Percentiles rank a stretch among this genome's conserved stretches.
Conservation (phyloP, 1,284 basidiomycete genomes). For the Leccinum angustisporum region DNA sequence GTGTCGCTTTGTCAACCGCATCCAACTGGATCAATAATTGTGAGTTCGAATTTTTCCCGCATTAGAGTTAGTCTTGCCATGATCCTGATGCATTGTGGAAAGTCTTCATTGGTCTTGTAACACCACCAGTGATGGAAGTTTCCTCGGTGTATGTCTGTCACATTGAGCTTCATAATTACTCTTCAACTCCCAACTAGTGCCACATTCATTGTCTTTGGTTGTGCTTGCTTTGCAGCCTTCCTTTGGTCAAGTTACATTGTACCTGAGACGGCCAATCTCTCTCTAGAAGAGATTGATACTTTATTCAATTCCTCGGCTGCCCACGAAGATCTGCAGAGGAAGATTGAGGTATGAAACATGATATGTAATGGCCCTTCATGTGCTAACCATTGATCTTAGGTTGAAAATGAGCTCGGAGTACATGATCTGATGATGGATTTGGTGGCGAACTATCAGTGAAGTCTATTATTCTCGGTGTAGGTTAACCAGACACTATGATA, state of each 20-base stretch:
- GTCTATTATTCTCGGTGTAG: neutral
- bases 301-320: conserved; percentile 62
- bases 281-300: conserved; percentile 75
- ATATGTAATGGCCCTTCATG: neutral
- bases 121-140: conserved; percentile 66
- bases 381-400: conserved; percentile 27
- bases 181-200: conserved; percentile 38
- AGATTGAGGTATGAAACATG: conserved; percentile 18
- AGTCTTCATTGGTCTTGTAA: conserved; percentile 81
- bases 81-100: conserved; percentile 12
- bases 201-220: conserved; percentile 68
- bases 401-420: conserved; percentile 41
- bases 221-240: conserved; percentile 63
- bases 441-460: conserved; percentile 15
- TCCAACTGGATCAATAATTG: conserved; percentile 85
- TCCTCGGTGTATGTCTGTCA: conserved; percentile 50
- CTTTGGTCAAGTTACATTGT: conserved; percentile 68
- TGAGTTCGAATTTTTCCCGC: conserved; percentile 33
- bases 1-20: conserved; percentile 81
- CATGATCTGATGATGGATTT: conserved; percentile 32
- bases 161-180: neutral
- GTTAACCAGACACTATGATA: neutral
- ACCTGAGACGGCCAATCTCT: conserved; percentile 75
- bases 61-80: neutral
- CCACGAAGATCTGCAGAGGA: conserved; percentile 43